A percentile compares a stretch with the other conserved stretches of the same genome.
Conservation (phyloP, 345 rosid species). For the Eucalyptus polyanthemos region DNA sequence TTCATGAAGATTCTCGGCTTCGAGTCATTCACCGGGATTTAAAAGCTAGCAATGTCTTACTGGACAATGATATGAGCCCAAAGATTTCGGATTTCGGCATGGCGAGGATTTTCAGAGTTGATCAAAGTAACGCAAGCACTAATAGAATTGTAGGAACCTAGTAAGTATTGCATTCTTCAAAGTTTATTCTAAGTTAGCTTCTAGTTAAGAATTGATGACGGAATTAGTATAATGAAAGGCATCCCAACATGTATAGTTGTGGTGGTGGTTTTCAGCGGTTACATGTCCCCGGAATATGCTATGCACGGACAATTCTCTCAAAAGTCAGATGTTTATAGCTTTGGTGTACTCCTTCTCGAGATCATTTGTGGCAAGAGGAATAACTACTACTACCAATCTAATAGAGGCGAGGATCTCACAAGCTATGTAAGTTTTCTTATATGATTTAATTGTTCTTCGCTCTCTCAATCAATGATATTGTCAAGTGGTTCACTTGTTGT, state of each 20-base stretch:
- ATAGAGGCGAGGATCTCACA: background rate
- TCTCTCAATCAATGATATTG: background rate
- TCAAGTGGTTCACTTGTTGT: background rate
- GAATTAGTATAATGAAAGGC: background rate
- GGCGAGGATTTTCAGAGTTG: background rate
- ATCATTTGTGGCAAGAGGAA: constrained; percentile 19
- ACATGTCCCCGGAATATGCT: constrained; percentile 32
- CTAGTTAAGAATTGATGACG: background rate
- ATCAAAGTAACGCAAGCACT: constrained; percentile 2
- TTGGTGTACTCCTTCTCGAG: constrained; percentile 8
- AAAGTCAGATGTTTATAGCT: constrained; percentile 26
- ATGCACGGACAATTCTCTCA: constrained; percentile 11
- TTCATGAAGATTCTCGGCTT: constrained; percentile 9
- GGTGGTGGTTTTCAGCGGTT: constrained; percentile 11
- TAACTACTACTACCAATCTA: background rate
- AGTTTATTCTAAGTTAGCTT: background rate
- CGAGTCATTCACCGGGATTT: constrained; percentile 10
- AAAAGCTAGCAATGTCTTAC: constrained; percentile 6
- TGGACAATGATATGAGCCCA: constrained; percentile 5
- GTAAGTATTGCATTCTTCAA: background rate
- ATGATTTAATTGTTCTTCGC: background rate
- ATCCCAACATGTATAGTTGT: background rate
- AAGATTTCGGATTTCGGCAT: constrained; percentile 17
- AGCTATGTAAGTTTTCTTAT: background rate
- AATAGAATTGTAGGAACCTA: constrained; percentile 2